Evolutionary conservation across 805 yeast species (phyloP), one percentile per base, ranked within the genome.

Genomic region (Yarrowia sp.): DNA sequence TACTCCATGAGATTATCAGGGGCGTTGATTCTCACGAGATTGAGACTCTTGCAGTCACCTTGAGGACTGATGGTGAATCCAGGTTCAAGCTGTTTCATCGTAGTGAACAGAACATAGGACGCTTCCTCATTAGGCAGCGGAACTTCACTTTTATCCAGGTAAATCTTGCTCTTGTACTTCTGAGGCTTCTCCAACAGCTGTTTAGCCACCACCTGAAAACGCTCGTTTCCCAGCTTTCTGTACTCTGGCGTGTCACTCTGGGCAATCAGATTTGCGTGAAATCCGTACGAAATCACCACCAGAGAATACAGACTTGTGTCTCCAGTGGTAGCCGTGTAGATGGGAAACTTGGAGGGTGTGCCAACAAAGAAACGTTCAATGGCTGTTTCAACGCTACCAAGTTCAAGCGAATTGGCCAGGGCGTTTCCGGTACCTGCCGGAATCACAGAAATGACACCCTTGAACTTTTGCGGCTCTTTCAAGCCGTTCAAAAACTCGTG

Each of bases 361-460:
- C 76, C 77, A 2, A 55, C 20, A 49, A 75, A 75, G 3, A 78
- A 66, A 66, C 78, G 42, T 9, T 71, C 68, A 71, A 75, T 56
- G 70, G 79, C 77, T 13, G 39, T 69, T 12, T 75, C 65, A 8
- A 78, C 74, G 58, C 73, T 20, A 10, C 39, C 3, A 71, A 71
- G 60, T 71, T 85, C 86, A 2, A 87, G 71, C 0, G 97, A 88
- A 30, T 84, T 82, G 1, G 91, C 84, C 69, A 91, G 79, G 1
- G 96, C 92, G 75, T 93, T 93, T 0, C 97, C 98, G 0, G 96
- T 89, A 1, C 98, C 98, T 69, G 87, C 81, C 0, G 97, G 96
- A 15, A 93, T 75, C 34, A 79, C 72, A 1, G 70, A 71, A 17
- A 80, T 68, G 10, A 68, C 70, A 5, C 47, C 69, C n/a, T 64